Evolutionary conservation across 257 asterid species (phyloP).

Genomic region (Solanum gracilifrons): DNA sequence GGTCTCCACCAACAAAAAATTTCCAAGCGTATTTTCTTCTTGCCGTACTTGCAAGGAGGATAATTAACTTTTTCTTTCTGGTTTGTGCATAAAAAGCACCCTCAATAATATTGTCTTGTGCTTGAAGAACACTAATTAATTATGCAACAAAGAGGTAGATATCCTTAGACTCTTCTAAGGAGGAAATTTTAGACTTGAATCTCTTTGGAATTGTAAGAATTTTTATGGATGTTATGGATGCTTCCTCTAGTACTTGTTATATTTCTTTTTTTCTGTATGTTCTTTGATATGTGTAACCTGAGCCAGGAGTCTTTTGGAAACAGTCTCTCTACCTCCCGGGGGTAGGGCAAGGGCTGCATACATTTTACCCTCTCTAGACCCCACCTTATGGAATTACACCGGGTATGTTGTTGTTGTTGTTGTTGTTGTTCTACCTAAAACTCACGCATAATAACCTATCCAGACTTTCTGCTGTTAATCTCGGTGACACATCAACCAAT

Average conservation of each 20-base stretch:
- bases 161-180: neutral
- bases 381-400: neutral
- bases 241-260: neutral
- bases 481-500: neutral
- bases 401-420: neutral
- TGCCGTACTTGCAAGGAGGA: neutral
- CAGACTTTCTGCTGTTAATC: neutral
- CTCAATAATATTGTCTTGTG: neutral
- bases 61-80: neutral
- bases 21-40: neutral
- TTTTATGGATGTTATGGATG: neutral
- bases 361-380: neutral
- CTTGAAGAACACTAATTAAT: neutral
- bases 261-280: neutral
- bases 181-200: neutral
- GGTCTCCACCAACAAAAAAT: neutral
- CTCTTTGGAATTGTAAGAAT: neutral
- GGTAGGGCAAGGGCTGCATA: neutral
- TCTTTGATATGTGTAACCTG: neutral
- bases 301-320: neutral
- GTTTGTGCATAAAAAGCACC: neutral
- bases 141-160: neutral
- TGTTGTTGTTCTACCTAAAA: neutral
- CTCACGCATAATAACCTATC: neutral
- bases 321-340: neutral